Evolutionary conservation across 495 filamentous ascomycete species (phyloP).

Genomic region (Aeminium ludgeri): DNA sequence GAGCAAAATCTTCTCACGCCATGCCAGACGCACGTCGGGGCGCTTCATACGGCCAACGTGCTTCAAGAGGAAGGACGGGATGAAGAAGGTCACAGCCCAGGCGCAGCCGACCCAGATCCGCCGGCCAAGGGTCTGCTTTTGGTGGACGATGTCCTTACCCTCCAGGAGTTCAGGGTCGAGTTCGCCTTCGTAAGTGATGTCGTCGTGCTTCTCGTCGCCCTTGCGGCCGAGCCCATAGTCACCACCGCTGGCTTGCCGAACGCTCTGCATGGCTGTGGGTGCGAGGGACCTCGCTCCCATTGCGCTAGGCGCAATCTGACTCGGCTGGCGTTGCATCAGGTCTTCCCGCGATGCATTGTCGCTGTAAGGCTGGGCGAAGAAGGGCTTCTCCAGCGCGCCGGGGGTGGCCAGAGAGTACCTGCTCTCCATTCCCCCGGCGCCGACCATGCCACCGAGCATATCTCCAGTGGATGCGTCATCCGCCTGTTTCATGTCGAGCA

Average conservation of each 20-base stretch:
- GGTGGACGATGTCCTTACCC: slow-evolving; percentile 57
- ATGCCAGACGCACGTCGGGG: slow-evolving; percentile 90
- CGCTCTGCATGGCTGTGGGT: slow-evolving; percentile 50
- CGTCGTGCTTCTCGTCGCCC: slow-evolving; percentile 61
- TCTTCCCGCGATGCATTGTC: slow-evolving; percentile 55
- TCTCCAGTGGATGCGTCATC: slow-evolving; percentile 29
- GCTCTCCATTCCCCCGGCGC: slow-evolving; percentile 35
- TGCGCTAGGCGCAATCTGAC: too few species aligned
- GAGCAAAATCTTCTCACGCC: slow-evolving; percentile 85
- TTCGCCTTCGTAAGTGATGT: slow-evolving; percentile 48
- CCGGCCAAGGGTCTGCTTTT: slow-evolving; percentile 42
- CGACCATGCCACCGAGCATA: slow-evolving; percentile 32
- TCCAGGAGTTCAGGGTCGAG: slow-evolving; percentile 63
- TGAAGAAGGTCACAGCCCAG: slow-evolving; percentile 86
- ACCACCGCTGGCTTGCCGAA: slow-evolving; percentile 34
- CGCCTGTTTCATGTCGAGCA: slow-evolving; percentile 75
- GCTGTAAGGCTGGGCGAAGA: slow-evolving; percentile 44
- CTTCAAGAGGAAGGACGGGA: slow-evolving; percentile 69
- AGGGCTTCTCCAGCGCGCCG: slow-evolving; percentile 48
- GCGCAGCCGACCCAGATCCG: slow-evolving; percentile 65
- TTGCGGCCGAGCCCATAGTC: slow-evolving; percentile 79
- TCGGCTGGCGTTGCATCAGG: slow-evolving; percentile 38
- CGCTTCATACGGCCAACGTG: slow-evolving; percentile 89
- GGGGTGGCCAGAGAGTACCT: slow-evolving; percentile 42
- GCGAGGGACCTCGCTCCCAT: slow-evolving; percentile 54